These are phyloP conservation scores for Tricholoma sp. DNA, from an alignment of 768 basidiomycete species.

Conservation along the genomic window DNA sequence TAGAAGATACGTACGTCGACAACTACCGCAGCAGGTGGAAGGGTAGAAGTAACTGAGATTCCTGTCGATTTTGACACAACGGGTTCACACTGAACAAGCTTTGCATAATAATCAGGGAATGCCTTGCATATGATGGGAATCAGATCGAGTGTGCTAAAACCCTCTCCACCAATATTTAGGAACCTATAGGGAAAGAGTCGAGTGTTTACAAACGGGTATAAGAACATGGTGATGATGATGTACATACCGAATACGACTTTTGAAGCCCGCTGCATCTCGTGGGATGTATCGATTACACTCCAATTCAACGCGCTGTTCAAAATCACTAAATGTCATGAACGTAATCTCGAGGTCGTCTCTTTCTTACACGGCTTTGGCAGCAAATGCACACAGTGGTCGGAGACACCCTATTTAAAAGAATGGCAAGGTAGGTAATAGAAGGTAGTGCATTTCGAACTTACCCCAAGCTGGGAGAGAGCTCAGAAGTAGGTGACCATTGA, in stretches of 20 bases:
- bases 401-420: neutral
- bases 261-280: neutral
- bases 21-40: neutral
- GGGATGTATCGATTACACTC: neutral
- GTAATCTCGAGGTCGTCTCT: neutral
- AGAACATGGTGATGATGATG: neutral
- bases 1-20: neutral
- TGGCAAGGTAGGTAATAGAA: neutral
- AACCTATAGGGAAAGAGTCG: neutral
- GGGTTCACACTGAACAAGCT: neutral
- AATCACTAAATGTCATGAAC: neutral
- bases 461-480: neutral
- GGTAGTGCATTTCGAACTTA: neutral
- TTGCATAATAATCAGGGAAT: neutral
- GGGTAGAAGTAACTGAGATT: neutral
- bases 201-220: neutral
- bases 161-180: neutral
- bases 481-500: conserved; percentile 1
- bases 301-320: neutral
- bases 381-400: neutral
- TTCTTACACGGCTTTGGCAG: neutral
- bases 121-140: neutral
- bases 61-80: neutral
- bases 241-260: neutral
- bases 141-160: neutral